Percentiles rank a stretch among this genome's conserved stretches.
These are phyloP conservation scores for Groenewaldozyma sp. DNA, from an alignment of 1,139 yeast genomes.

Conservation along the genomic window DNA sequence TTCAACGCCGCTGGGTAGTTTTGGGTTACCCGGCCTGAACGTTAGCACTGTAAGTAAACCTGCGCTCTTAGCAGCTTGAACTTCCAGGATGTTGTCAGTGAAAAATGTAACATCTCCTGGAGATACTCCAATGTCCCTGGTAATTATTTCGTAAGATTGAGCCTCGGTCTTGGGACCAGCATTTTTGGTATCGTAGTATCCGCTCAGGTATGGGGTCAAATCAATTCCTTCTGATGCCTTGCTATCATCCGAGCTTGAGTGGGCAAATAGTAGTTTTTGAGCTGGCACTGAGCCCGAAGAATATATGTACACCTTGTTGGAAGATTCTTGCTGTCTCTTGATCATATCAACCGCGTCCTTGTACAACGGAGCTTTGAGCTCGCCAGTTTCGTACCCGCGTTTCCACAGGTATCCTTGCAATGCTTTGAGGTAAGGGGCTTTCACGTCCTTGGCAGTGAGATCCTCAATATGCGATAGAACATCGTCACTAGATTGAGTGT, in stretches of 20 bases:
- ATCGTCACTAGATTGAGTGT: slow-evolving; percentile 22
- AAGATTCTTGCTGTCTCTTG: slow-evolving; percentile 17
- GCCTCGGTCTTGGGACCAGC: slow-evolving; percentile 63
- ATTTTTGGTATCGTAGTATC: slow-evolving; percentile 78
- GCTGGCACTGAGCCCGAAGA: slow-evolving; percentile 91
- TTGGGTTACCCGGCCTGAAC: slow-evolving; percentile 67
- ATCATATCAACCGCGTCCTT: slow-evolving; percentile 60
- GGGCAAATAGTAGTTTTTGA: slow-evolving; percentile 63
- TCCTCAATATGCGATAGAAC: slow-evolving; percentile 41
- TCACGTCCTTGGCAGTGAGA: slow-evolving; percentile 59
- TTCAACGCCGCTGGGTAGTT: slow-evolving; percentile 25
- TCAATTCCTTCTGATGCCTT: slow-evolving; percentile 31
- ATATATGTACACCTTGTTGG: slow-evolving; percentile 49
- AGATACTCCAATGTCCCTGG: slow-evolving; percentile 35
- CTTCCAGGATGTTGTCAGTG: slow-evolving; percentile 48
- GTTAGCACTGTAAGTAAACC: slow-evolving; percentile 56
- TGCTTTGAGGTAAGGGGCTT: slow-evolving; percentile 67
- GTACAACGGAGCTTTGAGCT: slow-evolving; percentile 68
- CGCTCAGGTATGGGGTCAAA: slow-evolving; percentile 45
- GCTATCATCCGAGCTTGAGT: slow-evolving; percentile 33
- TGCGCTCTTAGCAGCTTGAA: slow-evolving; percentile 58
- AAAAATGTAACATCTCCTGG: slow-evolving; percentile 47
- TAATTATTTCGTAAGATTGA: slow-evolving; percentile 51
- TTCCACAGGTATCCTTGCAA: slow-evolving; percentile 84
- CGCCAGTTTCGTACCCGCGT: slow-evolving; percentile 65